Percentiles rank a stretch among this genome's conserved stretches.
Evolutionary conservation across 768 basidiomycete genomes (phyloP).

Genomic region (Lactifluus subvellereus): DNA sequence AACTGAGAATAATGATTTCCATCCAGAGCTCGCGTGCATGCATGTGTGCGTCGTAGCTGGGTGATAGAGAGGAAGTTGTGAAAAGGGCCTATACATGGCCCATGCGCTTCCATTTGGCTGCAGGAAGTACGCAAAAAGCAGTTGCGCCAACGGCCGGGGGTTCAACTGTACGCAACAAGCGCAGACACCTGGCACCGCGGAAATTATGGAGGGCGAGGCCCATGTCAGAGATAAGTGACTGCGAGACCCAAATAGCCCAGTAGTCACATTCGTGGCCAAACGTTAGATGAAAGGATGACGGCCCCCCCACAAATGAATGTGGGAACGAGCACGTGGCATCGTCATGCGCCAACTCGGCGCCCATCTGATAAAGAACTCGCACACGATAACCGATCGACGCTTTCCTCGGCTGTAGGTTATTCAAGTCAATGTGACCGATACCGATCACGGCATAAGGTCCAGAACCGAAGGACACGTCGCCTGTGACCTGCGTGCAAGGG

Average conservation of each 20-base stretch:
- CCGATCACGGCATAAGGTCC: conserved; percentile 7
- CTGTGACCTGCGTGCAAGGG: neutral
- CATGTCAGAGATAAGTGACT: neutral
- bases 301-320: neutral
- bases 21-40: neutral
- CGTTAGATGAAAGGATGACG: neutral
- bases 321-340: conserved; percentile 6
- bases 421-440: neutral
- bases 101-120: neutral
- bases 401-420: neutral
- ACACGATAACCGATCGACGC: conserved; percentile 1
- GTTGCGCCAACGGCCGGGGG: neutral
- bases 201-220: conserved; percentile 9
- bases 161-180: neutral
- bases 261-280: conserved; percentile 8
- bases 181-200: conserved; percentile 1
- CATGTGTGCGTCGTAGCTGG: neutral
- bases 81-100: neutral
- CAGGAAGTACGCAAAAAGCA: neutral
- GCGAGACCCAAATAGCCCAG: conserved; percentile 1
- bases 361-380: conserved; percentile 4
- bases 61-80: conserved; percentile 12
- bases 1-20: neutral
- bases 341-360: conserved; percentile 8
- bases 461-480: neutral